phyloP scores from a whole-genome alignment of 2,329 filamentous ascomycete species.

The Drechslera avenae region DNA sequence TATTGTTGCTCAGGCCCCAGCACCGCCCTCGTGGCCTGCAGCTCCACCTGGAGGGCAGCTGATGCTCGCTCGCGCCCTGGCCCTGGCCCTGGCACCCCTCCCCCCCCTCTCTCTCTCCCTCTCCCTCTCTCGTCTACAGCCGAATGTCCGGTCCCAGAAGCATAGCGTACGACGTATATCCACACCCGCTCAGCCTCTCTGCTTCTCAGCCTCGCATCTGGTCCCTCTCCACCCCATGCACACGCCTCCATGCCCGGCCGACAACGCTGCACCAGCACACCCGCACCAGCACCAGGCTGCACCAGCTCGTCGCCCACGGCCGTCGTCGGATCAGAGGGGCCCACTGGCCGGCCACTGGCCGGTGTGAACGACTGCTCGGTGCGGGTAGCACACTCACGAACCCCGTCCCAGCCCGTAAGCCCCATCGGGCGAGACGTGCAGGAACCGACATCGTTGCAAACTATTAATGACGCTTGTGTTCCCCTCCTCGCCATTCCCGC shows the following conservation, averaged over 20 bases:
- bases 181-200: not conserved
- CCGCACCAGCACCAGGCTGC: too few relatives aligned
- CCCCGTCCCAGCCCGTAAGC: conserved; percentile 28
- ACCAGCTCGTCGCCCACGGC: conserved; percentile 24
- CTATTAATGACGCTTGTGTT: conserved; percentile 26
- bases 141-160: conserved; percentile 15
- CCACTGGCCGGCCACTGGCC: conserved; percentile 27
- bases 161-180: conserved; percentile 9
- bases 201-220: not conserved
- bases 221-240: conserved; percentile 10
- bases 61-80: conserved; percentile 28
- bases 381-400: conserved; percentile 35
- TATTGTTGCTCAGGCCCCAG: conserved; percentile 28
- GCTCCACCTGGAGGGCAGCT: conserved; percentile 25
- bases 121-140: conserved; percentile 9
- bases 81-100: conserved; percentile 19
- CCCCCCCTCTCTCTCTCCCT: not conserved
- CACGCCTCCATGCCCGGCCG: conserved; percentile 4
- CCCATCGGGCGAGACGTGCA: conserved; percentile 41
- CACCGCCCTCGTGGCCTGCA: conserved; percentile 20
- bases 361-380: conserved; percentile 32
- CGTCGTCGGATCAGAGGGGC: conserved; percentile 17
- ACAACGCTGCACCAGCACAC: conserved; percentile 2
- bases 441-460: conserved; percentile 30
- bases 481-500: conserved; percentile 24